Evolutionary conservation across 2,329 filamentous ascomycete genomes (phyloP).

Genomic region (Neofusicoccum ribis): DNA sequence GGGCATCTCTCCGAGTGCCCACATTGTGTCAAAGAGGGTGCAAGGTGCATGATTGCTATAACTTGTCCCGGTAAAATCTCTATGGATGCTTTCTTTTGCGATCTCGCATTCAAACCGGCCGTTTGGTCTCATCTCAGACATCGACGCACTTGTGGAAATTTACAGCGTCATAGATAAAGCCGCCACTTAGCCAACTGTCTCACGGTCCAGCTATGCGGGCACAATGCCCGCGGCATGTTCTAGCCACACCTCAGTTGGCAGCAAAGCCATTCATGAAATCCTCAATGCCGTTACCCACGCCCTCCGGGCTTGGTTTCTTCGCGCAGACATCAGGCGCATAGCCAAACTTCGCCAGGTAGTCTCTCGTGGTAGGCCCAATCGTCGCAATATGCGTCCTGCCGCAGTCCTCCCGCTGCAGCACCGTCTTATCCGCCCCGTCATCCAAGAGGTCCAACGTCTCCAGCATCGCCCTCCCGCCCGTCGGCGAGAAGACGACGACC

Average conservation of each 20-base stretch:
- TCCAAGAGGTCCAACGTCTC: conserved; percentile 52
- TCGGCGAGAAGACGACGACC: conserved; percentile 72
- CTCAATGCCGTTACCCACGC: conserved; percentile 68
- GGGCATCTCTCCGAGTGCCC: too few species aligned
- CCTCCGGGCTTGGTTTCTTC: conserved; percentile 76
- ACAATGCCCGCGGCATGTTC: not conserved
- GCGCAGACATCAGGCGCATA: conserved; percentile 79
- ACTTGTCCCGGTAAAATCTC: too few species aligned
- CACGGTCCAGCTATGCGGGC: not conserved
- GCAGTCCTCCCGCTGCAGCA: conserved; percentile 29
- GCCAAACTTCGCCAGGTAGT: conserved; percentile 67
- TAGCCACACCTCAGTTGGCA: not conserved
- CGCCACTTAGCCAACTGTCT: not conserved
- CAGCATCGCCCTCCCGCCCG: conserved; percentile 63
- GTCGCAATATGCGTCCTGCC: conserved; percentile 70
- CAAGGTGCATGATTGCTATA: too few species aligned
- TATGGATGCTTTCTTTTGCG: too few species aligned
- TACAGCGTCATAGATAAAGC: too few species aligned
- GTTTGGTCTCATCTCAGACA: too few species aligned
- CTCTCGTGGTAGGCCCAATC: conserved; percentile 89
- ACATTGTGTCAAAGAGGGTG: too few species aligned
- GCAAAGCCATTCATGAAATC: conserved; percentile 25
- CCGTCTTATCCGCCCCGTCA: conserved; percentile 37
- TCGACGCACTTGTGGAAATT: too few species aligned
- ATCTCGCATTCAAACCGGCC: too few species aligned